phyloP scores from a whole-genome alignment of 2,329 filamentous ascomycete species.

The Colletotrichum brevisporum region DNA sequence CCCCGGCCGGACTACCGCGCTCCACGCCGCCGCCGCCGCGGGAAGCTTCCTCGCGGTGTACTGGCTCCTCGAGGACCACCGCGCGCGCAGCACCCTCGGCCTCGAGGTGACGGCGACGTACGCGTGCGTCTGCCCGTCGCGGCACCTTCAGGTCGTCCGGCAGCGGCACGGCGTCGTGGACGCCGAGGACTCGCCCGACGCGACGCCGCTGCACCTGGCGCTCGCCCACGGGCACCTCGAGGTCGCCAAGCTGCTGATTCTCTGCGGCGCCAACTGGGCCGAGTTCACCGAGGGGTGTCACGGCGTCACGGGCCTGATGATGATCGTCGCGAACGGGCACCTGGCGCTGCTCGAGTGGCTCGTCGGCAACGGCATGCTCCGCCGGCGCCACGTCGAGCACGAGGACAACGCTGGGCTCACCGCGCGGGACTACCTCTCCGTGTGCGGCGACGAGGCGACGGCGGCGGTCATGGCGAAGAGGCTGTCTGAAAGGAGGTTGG shows the following conservation, averaged over 20 bases:
- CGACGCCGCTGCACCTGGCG: slow-evolving; percentile 13
- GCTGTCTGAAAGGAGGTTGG: background rate
- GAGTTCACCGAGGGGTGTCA: slow-evolving; percentile 17
- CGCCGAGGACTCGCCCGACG: slow-evolving; percentile 16
- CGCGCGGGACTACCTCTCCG: background rate
- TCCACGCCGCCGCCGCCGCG: slow-evolving; percentile 4
- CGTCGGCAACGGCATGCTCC: background rate
- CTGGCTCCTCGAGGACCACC: slow-evolving; percentile 15
- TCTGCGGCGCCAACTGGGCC: slow-evolving; percentile 15
- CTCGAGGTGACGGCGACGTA: slow-evolving; percentile 18
- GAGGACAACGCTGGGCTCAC: slow-evolving; percentile 8
- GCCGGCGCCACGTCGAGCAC: background rate
- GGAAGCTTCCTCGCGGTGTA: slow-evolving; percentile 6
- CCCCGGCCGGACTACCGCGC: slow-evolving; percentile 4
- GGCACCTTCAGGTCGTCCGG: background rate
- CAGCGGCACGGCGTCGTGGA: slow-evolving; percentile 9
- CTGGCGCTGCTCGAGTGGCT: background rate
- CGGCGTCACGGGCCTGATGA: slow-evolving; percentile 18
- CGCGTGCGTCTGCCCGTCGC: slow-evolving; percentile 10
- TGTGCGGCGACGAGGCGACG: background rate
- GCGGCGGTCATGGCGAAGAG: background rate
- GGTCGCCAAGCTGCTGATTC: slow-evolving; percentile 14
- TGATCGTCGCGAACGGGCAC: slow-evolving; percentile 9
- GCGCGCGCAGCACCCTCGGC: slow-evolving; percentile 1
- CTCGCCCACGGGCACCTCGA: slow-evolving; percentile 2